Base-by-base conservation (phyloP, 768 basidiomycete genomes). In the Russula sp. region DNA sequence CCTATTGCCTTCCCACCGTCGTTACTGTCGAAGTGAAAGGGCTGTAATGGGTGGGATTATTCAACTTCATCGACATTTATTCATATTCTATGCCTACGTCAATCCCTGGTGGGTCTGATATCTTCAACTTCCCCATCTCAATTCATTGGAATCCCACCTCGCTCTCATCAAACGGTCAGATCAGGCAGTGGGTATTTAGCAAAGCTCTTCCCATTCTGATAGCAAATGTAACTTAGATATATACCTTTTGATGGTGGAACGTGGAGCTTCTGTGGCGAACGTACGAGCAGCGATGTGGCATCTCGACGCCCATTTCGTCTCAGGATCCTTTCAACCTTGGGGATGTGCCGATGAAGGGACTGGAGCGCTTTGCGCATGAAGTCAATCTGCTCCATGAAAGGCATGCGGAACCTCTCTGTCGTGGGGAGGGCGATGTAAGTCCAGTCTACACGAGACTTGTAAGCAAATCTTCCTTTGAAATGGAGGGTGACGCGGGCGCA, bases 391-490 rank as follows among this genome's bases (percentile, higher is more conserved):
- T 56, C 62, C 22, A n/a, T n/a, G 31, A 66, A 51, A 9, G 62
- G 44, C 37, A 61, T 56, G 3, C 55, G 53, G 31, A 56, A 58
- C 48, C 53, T 7, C 14, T 37, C 52, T 13, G 55, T 58, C 6
- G 51, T 64, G 10, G 64, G 64, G 32, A 34, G 18, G 1, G 47
- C 64, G n/a, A 58, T 7, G 37, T 66, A 64, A 20, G 62, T 54
- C 62, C 56, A 66, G 49, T 66, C 65, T 64, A n/a, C 16, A 18
- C 7, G 20, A 8, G 27, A 27, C 42, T 10, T 11, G 11, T 34
- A 10, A 10, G 10, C 16, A 14, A 27, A 27, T 13, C 16, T 18
- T 18, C 7, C 18, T 44, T 0, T 27, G 27, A 27, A 27, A 27
- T 27, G 27, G 27, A 27, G 27, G 27, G 27, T 27, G 27, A 27